Percentiles rank a stretch among this genome's conserved stretches.
Evolutionary conservation across 345 rosid genomes (phyloP).

Genomic region (Arabidopsis arenosa): DNA sequence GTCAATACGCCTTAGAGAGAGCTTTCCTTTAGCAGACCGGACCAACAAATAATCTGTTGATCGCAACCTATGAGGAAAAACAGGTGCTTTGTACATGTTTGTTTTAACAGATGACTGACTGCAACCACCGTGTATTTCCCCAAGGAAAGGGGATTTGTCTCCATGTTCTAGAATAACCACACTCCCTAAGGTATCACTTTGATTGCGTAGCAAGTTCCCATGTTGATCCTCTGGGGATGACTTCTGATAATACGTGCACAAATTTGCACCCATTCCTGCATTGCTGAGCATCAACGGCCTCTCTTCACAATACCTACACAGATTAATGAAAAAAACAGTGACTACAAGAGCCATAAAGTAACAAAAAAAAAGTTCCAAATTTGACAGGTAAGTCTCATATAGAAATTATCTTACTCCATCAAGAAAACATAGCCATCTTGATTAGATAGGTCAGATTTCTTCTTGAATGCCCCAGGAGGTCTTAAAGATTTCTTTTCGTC

Average conservation of each 20-base stretch:
- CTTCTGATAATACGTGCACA: constrained; percentile 93
- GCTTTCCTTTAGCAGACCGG: constrained; percentile 95
- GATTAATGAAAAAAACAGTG: constrained; percentile 15
- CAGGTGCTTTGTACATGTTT: constrained; percentile 94
- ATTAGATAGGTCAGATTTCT: constrained; percentile 94
- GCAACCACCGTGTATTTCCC: constrained; percentile 82
- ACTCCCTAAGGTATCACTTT: constrained; percentile 70
- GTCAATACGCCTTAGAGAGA: constrained; percentile 89
- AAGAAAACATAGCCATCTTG: constrained; percentile 95
- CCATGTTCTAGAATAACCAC: constrained; percentile 73
- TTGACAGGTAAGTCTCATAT: constrained; percentile 21
- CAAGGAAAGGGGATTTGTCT: constrained; percentile 96
- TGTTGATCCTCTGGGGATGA: constrained; percentile 75
- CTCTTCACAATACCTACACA: constrained; percentile 91
- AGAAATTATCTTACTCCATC: constrained; percentile 81
- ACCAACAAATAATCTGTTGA: constrained; percentile 88
- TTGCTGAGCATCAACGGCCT: constrained; percentile 88
- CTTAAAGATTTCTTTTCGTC: constrained; percentile 87
- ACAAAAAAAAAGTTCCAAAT: constrained; percentile 6
- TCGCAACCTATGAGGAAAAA: constrained; percentile 81
- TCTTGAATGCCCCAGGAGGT: constrained; percentile 99
- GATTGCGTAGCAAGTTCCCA: constrained; percentile 58
- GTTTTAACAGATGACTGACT: constrained; percentile 88
- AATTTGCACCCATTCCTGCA: constrained; percentile 95
- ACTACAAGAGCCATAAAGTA: constrained; percentile 16